phyloP scores from a whole-genome alignment of 2,329 filamentous ascomycete species.

The Aspergillus viridinutans region DNA sequence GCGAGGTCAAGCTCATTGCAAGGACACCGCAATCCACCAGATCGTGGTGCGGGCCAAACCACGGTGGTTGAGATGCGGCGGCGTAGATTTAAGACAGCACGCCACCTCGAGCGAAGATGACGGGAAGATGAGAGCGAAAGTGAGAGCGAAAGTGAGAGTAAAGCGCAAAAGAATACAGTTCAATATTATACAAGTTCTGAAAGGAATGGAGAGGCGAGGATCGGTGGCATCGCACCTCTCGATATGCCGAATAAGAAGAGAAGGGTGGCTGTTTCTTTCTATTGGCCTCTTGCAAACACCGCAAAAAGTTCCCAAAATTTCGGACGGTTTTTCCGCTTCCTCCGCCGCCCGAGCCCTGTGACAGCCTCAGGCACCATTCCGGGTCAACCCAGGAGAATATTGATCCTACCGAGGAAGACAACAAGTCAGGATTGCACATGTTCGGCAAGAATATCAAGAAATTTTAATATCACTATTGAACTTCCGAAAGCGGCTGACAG shows the following conservation, averaged over 20 bases:
- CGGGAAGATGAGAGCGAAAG: conserved; percentile 6
- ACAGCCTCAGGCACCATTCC: conserved; percentile 22
- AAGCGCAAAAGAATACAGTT: conserved; percentile 2
- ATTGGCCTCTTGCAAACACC: not conserved
- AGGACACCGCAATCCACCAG: conserved; percentile 29
- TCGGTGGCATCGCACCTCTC: conserved; percentile 15
- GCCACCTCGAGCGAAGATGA: conserved; percentile 12
- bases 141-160: conserved; percentile 4
- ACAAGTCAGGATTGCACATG: not conserved
- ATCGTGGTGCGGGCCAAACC: conserved; percentile 27
- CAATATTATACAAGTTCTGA: conserved; percentile 8
- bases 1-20: conserved; percentile 58
- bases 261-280: not conserved
- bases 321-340: conserved; percentile 29
- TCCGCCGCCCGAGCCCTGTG: conserved; percentile 23
- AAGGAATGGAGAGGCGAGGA: conserved; percentile 4
- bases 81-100: conserved; percentile 12
- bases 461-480: not conserved
- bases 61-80: conserved; percentile 23
- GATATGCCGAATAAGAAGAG: conserved; percentile 1
- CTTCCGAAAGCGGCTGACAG: not conserved
- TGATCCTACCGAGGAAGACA: too few species aligned
- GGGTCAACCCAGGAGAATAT: not conserved
- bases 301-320: conserved; percentile 24
- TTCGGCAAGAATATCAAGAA: not conserved